Evolutionary conservation across 2,329 filamentous ascomycete species (phyloP), one percentile per base, ranked within the genome.

Genomic region (Talaromyces sp.): DNA sequence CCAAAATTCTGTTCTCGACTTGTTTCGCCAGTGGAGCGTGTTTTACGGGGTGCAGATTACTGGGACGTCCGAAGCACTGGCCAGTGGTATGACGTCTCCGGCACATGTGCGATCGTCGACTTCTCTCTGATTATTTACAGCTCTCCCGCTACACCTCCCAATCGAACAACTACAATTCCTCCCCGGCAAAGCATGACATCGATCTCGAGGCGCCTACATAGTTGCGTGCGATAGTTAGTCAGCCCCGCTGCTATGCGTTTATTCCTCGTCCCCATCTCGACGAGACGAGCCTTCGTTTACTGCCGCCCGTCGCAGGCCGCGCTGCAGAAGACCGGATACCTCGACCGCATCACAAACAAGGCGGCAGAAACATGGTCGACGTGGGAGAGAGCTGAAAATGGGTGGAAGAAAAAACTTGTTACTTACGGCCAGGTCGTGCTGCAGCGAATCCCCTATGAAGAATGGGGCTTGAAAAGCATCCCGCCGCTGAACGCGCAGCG

Each of bases 401-500:
- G 91, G 59, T 98, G 95, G 95, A 92, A 97, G 81, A 92, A 89
- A 72, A 86, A 86, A 68, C 83, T 97, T 22, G 93, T 95, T 58
- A 82, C 84, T 62, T 96, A 93, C 75, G 95, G 95, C 60, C 97
- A 99, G 77, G 81, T 86, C 55, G 86, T 91, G 17, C 85, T 99
- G 64, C 88, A 91, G 69, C 86, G 91, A 65, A 96, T 99, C 70
- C 91, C 95, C 2, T 97, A 91, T 74, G 91, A 98, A 77, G 95
- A 99, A 88, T 99, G 95, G 95, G 92, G 91, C 0, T 82, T 99
- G 67, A 98, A 98, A 79, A 96, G 92, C 39, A 88, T 99, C 58
- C 95, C 95, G 52, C 88, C 93, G 25, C 81, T 96, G 67, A 91
- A 87, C 49, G 80, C 85, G 61, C 84, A 85, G 66, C 83, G 87